Conservation (phyloP, 768 basidiomycete genomes). For the Trametes maxima region DNA sequence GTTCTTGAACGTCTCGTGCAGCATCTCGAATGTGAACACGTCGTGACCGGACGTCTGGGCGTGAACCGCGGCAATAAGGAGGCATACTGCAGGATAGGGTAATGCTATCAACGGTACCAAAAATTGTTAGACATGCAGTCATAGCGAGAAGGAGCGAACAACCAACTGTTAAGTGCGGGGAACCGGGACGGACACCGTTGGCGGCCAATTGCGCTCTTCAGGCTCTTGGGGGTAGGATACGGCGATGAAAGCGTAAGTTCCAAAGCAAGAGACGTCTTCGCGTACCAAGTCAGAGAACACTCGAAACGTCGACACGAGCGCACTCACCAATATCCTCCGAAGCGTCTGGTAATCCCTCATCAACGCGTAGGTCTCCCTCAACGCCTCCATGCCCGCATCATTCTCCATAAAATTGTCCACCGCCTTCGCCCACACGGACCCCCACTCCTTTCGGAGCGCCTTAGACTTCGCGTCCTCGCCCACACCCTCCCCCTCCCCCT, state of each 20-base stretch:
- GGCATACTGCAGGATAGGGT: conserved; percentile 77
- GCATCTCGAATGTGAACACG: conserved; percentile 88
- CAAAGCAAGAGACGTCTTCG: conserved; percentile 21
- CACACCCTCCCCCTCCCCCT: background rate
- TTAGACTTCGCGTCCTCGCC: conserved; percentile 28
- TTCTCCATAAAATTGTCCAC: conserved; percentile 63
- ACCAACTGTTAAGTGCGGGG: conserved; percentile 55
- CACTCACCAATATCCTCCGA: conserved; percentile 60
- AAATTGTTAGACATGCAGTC: background rate
- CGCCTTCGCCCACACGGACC: conserved; percentile 52
- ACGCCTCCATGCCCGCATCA: conserved; percentile 41
- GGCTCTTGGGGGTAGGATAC: conserved; percentile 48
- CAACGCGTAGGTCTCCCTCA: conserved; percentile 64
- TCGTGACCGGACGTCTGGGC: conserved; percentile 75
- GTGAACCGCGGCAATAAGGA: conserved; percentile 86
- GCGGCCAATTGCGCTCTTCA: conserved; percentile 43
- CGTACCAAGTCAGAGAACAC: background rate
- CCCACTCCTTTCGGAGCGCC: conserved; percentile 54
- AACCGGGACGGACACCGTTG: conserved; percentile 64
- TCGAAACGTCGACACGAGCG: background rate
- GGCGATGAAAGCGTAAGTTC: conserved; percentile 54
- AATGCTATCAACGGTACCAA: conserved; percentile 49
- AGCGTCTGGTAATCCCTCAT: conserved; percentile 62
- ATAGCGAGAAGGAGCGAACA: background rate
- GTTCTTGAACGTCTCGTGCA: conserved; percentile 75